phyloP scores from a whole-genome alignment of 257 asterid genomes.

The Solanum peruvianum region DNA sequence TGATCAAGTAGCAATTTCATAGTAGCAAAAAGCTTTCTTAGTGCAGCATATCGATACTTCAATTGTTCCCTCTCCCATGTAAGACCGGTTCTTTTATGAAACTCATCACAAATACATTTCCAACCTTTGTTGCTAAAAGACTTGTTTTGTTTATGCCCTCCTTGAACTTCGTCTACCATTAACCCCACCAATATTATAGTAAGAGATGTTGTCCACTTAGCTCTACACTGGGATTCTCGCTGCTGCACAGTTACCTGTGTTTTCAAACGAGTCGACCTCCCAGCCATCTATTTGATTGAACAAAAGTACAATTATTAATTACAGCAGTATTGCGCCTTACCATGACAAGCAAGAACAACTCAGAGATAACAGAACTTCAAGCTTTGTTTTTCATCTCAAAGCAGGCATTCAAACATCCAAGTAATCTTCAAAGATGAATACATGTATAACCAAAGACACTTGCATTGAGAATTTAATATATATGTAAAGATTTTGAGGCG shows the following conservation, averaged over 20 bases:
- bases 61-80: constrained; percentile 73
- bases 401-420: not conserved
- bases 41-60: constrained; percentile 52
- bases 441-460: not conserved
- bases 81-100: constrained; percentile 54
- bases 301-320: not conserved
- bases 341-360: not conserved
- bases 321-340: not conserved
- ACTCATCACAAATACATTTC: constrained; percentile 59
- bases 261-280: constrained; percentile 48
- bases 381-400: not conserved
- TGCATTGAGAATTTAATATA: not conserved
- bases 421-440: not conserved
- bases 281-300: constrained; percentile 40
- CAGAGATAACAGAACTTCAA: not conserved
- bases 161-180: constrained; percentile 58
- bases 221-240: constrained; percentile 58
- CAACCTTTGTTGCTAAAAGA: constrained; percentile 71
- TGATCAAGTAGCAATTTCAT: constrained; percentile 37
- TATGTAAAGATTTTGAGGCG: not conserved
- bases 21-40: constrained; percentile 52
- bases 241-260: constrained; percentile 26
- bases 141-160: constrained; percentile 45
- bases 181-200: constrained; percentile 47
- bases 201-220: constrained; percentile 62